Conservation (phyloP, 2,329 filamentous ascomycete genomes). For the Erysiphe pulchra region DNA sequence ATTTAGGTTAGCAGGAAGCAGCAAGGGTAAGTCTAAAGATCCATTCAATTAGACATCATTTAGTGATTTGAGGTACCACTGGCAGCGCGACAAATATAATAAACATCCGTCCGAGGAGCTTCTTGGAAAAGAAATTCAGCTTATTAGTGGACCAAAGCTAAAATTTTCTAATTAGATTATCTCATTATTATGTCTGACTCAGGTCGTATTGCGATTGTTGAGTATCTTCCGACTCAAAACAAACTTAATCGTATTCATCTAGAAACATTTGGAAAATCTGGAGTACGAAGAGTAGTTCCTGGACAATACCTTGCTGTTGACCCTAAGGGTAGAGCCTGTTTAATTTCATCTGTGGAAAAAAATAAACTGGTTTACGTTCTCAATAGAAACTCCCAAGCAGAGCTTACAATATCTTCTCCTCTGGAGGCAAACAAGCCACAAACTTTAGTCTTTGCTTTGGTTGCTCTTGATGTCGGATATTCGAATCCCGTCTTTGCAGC, state of each 20-base stretch:
- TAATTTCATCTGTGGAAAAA: constrained; percentile 89
- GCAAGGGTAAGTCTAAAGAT: constrained; percentile 53
- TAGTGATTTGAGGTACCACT: constrained; percentile 45
- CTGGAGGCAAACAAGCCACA: constrained; percentile 88
- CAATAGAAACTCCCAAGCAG: constrained; percentile 81
- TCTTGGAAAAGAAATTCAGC: background rate
- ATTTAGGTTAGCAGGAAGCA: constrained; percentile 80
- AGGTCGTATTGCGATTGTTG: constrained; percentile 77
- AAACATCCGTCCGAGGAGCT: background rate
- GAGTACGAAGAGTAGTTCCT: constrained; percentile 73
- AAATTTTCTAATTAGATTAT: constrained; percentile 39
- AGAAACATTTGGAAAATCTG: constrained; percentile 96
- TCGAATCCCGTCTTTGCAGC: constrained; percentile 92
- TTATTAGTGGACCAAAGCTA: constrained; percentile 5
- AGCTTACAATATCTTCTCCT: constrained; percentile 89
- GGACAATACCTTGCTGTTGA: constrained; percentile 92
- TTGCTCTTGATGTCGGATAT: constrained; percentile 82
- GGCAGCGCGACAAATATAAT: constrained; percentile 18
- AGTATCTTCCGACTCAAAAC: constrained; percentile 71
- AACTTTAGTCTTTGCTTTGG: constrained; percentile 68
- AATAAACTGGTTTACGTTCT: constrained; percentile 98
- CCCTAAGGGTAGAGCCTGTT: constrained; percentile 80
- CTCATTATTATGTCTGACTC: constrained; percentile 91
- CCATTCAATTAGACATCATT: constrained; percentile 25
- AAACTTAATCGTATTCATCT: constrained; percentile 73